Percentiles rank a stretch among this genome's conserved stretches.
Evolutionary conservation across 2,329 filamentous ascomycete species (phyloP).

Genomic region (Madurella fahalii): DNA sequence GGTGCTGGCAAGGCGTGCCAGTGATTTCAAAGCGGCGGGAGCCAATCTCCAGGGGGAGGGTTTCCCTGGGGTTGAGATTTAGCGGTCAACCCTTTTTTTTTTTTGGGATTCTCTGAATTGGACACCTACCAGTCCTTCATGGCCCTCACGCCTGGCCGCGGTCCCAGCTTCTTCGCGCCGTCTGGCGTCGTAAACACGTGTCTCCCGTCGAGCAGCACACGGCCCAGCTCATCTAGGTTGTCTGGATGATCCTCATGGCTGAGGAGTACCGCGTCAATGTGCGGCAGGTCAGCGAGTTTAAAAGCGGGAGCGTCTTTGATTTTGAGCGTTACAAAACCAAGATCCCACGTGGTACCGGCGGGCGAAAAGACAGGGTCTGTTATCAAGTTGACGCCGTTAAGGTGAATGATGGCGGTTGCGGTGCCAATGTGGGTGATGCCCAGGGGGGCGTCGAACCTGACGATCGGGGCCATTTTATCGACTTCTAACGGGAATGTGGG

Average conservation of each 20-base stretch:
- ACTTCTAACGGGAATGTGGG: no score
- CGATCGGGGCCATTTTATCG: slow-evolving; percentile 4
- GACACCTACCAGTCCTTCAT: slow-evolving; percentile 32
- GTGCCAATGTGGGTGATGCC: slow-evolving; percentile 44
- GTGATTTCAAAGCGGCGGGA: slow-evolving; percentile 37
- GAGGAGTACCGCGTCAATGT: slow-evolving; percentile 46
- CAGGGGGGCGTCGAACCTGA: slow-evolving; percentile 14
- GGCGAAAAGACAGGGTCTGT: slow-evolving; percentile 46
- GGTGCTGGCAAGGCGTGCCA: slow-evolving; percentile 41
- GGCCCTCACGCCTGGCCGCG: slow-evolving; percentile 39
- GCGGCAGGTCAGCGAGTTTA: slow-evolving; percentile 36
- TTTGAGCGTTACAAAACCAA: slow-evolving; percentile 28
- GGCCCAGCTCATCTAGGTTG: slow-evolving; percentile 45
- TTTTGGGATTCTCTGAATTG: not conserved
- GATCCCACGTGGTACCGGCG: slow-evolving; percentile 33
- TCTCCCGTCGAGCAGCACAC: slow-evolving; percentile 42
- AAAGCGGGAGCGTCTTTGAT: slow-evolving; percentile 35
- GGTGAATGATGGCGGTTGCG: slow-evolving; percentile 44
- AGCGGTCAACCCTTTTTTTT: not conserved
- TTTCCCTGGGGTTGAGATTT: slow-evolving; percentile 30
- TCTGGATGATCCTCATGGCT: slow-evolving; percentile 50
- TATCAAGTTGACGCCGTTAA: slow-evolving; percentile 39
- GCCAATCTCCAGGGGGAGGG: slow-evolving; percentile 25
- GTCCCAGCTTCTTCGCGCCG: slow-evolving; percentile 40
- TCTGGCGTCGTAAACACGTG: slow-evolving; percentile 44